Evolutionary conservation across 768 basidiomycete species (phyloP), one percentile per base, ranked within the genome.

Genomic region (Pleurotus salmoneostramineus): DNA sequence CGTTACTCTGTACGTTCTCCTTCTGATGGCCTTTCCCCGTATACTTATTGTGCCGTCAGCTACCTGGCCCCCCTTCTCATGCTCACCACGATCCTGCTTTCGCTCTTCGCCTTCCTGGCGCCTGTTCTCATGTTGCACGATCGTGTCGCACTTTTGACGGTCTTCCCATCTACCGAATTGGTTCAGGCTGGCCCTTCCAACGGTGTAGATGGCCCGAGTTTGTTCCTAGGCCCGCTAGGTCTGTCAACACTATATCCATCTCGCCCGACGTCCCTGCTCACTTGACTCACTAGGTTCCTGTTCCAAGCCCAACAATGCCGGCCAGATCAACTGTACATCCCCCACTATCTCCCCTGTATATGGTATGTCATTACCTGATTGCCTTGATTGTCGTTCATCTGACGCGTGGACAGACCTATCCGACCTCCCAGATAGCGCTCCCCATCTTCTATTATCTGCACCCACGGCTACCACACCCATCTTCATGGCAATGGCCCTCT

Each of bases 201-300:
- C 48, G 64, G 62, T 17, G 70, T 85, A 8, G 89, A 91, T 67
- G 90, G 90, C 5, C 86, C 91, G 3, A 85, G 79, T 49, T 68
- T 88, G 36, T 82, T 85, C 65, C 65, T 52, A 91, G 91, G 91
- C 15, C 66, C 81, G 8, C 70, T 92, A 44, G 90, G 89, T 84
- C n/a, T 32, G 33, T 31, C 42, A 27, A 4, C 33, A n/a, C 8
- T 46, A 43, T 32, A 4, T 4, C 15, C 15, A 4, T 17, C 15
- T 43, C 12, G 5, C 40, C 21, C 42, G 46, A 61, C 31, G 51
- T 62, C n/a, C 64, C 21, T 27, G 21, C 21, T 27, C 21, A 27
- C 21, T 27, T 27, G 21, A 51, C 50, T 11, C 55, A 8, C 27
- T 46, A 91, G 91, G 91, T 6, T 91, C 91, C 4, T 93, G 91